Percentiles rank a stretch among this genome's conserved stretches.
phyloP scores from a whole-genome alignment of 164 flowering plant species.

The Magnolia officinalis region DNA sequence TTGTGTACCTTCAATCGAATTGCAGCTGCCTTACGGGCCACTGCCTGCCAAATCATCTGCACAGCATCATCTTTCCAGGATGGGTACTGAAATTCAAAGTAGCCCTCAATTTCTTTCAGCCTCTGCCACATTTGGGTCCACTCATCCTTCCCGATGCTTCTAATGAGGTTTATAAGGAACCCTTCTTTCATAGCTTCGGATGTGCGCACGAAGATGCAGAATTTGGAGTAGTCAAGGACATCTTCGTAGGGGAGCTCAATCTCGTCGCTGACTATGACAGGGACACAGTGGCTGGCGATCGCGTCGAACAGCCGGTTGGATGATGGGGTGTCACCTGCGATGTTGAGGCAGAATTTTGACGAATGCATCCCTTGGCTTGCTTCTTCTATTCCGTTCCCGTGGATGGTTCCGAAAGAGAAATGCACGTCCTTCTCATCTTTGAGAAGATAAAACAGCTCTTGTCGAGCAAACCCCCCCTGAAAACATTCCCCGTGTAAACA shows the following conservation, averaged over 20 bases:
- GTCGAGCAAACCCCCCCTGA: slow-evolving; percentile 75
- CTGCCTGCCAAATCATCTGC: slow-evolving; percentile 88
- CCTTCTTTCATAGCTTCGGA: slow-evolving; percentile 63
- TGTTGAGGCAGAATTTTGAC: slow-evolving; percentile 86
- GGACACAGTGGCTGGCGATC: slow-evolving; percentile 86
- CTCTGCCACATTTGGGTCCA: slow-evolving; percentile 72
- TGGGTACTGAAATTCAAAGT: slow-evolving; percentile 64
- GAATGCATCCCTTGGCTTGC: slow-evolving; percentile 71
- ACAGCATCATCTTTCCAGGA: slow-evolving; percentile 68
- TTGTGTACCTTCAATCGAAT: slow-evolving; percentile 44
- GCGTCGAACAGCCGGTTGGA: slow-evolving; percentile 89
- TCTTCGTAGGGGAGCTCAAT: slow-evolving; percentile 93
- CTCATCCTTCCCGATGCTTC: slow-evolving; percentile 49
- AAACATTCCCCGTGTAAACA: background rate
- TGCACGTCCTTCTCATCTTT: slow-evolving; percentile 76
- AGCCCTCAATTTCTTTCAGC: slow-evolving; percentile 53
- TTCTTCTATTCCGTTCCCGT: slow-evolving; percentile 44
- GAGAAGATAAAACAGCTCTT: slow-evolving; percentile 71
- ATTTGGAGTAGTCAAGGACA: slow-evolving; percentile 71
- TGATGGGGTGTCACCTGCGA: slow-evolving; percentile 93
- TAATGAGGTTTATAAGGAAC: slow-evolving; percentile 52
- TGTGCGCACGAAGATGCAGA: slow-evolving; percentile 69
- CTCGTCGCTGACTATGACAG: slow-evolving; percentile 81
- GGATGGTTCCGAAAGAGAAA: slow-evolving; percentile 70
- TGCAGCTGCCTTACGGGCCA: slow-evolving; percentile 54